Conservation (phyloP, 805 yeast species). For the Candida berthetii region DNA sequence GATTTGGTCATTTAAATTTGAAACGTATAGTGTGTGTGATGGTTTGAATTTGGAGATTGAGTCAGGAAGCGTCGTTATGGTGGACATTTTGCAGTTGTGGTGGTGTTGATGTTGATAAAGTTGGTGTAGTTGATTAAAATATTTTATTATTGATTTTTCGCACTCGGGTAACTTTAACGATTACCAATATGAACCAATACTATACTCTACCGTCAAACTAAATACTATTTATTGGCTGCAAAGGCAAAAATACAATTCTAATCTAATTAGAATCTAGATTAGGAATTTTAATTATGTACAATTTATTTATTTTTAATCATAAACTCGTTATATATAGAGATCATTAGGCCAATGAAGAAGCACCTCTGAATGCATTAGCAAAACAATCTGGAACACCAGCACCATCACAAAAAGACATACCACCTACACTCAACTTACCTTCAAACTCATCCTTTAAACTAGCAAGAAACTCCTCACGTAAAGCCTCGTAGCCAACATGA, state of each 20-base stretch:
- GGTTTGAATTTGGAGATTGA: not conserved
- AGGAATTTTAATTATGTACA: too few species aligned
- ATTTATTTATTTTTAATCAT: not conserved
- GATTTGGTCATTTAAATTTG: conserved; percentile 55
- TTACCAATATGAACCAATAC: not conserved
- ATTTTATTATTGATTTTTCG: not conserved
- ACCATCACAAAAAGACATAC: conserved; percentile 75
- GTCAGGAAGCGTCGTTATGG: not conserved
- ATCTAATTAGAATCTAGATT: too few species aligned
- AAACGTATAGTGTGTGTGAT: conserved; percentile 45
- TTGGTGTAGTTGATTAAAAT: not conserved
- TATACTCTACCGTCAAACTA: too few species aligned
- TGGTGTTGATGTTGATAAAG: not conserved
- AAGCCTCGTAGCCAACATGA: conserved; percentile 57
- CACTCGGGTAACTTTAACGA: not conserved
- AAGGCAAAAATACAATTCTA: too few species aligned
- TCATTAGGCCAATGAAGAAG: conserved; percentile 21
- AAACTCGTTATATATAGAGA: not conserved
- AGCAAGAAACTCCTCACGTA: conserved; percentile 28
- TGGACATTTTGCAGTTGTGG: not conserved
- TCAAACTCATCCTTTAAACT: conserved; percentile 27
- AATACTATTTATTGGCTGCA: too few species aligned
- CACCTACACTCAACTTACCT: conserved; percentile 54
- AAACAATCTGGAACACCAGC: conserved; percentile 91
- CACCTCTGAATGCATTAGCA: conserved; percentile 53